Percentiles rank a stretch among this genome's conserved stretches.
These are phyloP conservation scores for Yamadazyma paraphyllophila DNA, from an alignment of 805 yeast species.

Conservation along the genomic window DNA sequence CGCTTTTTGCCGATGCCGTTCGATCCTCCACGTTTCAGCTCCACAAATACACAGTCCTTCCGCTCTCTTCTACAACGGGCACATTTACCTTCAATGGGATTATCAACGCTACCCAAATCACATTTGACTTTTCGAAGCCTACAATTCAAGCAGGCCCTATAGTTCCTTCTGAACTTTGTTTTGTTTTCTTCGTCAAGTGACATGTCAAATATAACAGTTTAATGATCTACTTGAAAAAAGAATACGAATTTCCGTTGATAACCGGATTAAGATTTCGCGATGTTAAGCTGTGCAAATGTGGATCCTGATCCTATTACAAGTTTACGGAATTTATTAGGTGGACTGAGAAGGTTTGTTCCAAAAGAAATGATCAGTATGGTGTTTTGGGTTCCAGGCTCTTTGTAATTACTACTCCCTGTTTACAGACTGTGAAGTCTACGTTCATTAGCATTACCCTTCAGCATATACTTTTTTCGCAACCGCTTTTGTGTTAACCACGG, in stretches of 20 bases:
- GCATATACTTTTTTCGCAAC: slow-evolving; percentile 1
- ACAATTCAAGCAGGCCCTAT: slow-evolving; percentile 84
- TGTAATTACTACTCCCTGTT: too few species aligned
- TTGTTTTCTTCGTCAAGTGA: not conserved
- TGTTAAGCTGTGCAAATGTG: not conserved
- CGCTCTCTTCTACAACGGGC: slow-evolving; percentile 81
- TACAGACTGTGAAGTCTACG: too few species aligned
- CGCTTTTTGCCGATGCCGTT: not conserved
- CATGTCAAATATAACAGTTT: not conserved
- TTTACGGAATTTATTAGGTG: too few species aligned
- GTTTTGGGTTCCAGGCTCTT: too few species aligned
- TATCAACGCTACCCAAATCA: slow-evolving; percentile 73
- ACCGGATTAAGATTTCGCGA: not conserved
- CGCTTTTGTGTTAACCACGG: not conserved
- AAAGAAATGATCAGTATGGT: too few species aligned
- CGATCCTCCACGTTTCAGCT: slow-evolving; percentile 32
- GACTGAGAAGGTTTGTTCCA: too few species aligned
- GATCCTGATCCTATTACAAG: too few species aligned
- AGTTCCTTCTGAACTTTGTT: slow-evolving; percentile 56
- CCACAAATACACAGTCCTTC: slow-evolving; percentile 69
- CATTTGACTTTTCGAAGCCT: slow-evolving; percentile 82
- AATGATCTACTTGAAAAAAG: too few species aligned
- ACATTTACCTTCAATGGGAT: slow-evolving; percentile 80
- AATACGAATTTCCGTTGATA: not conserved
- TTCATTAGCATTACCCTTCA: not conserved